A percentile compares a stretch with the other conserved stretches of the same genome.
Conservation (phyloP, 352 stramenopile genomes). For the Globisporangium nagaii region DNA sequence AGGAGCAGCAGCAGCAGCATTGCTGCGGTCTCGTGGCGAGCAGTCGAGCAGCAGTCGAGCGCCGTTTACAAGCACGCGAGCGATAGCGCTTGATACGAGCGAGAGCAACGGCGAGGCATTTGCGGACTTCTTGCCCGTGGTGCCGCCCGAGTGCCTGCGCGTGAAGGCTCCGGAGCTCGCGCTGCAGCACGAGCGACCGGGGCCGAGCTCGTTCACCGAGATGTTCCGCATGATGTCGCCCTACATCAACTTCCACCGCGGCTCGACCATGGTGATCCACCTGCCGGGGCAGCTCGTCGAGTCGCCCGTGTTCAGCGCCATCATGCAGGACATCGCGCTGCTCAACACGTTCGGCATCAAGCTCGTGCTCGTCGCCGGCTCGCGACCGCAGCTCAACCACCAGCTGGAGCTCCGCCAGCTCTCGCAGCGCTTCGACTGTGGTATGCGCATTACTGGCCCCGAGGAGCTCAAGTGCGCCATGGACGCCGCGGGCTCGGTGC, state of each 20-base stretch:
- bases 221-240: constrained; percentile 96
- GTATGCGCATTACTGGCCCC: constrained; percentile 89
- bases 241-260: constrained; percentile 97
- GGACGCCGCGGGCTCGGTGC: constrained; percentile 90
- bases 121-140: constrained; percentile 64
- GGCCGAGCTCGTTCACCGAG: constrained; percentile 70
- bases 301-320: constrained; percentile 85
- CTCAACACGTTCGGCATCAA: constrained; percentile 95
- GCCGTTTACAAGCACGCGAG: constrained; percentile 1
- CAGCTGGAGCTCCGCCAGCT: constrained; percentile 78
- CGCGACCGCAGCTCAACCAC: constrained; percentile 91
- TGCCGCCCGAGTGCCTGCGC: constrained; percentile 72
- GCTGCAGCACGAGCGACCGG: constrained; percentile 16
- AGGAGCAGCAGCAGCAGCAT: background rate
- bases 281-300: constrained; percentile 93
- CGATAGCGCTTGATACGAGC: background rate
- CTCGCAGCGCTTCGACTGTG: constrained; percentile 67
- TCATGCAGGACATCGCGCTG: constrained; percentile 95
- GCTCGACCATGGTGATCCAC: constrained; percentile 94
- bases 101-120: constrained; percentile 7
- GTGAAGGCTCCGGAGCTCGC: constrained; percentile 32
- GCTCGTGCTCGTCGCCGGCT: constrained; percentile 94
- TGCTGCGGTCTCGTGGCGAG: background rate
- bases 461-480: constrained; percentile 92
- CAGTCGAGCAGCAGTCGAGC: background rate